Conservation (phyloP, 225 moss, liverwort and hornwort species). For the Lunularia cruciata region DNA sequence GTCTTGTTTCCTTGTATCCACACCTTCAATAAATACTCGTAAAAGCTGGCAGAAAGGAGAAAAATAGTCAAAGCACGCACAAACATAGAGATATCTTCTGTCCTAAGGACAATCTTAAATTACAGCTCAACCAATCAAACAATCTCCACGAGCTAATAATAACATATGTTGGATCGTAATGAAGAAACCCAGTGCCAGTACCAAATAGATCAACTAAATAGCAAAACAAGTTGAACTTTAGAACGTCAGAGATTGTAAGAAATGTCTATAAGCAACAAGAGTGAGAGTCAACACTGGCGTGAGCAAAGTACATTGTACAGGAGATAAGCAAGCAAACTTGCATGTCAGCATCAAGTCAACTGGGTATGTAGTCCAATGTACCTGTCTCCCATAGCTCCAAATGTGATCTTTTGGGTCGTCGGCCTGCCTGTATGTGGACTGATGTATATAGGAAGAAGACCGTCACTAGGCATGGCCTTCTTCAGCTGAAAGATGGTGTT, state of each 20-base stretch:
- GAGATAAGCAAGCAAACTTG: no score
- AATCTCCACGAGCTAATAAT: no score
- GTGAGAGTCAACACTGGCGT: background rate
- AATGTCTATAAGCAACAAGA: background rate
- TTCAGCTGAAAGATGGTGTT: conserved; percentile 61
- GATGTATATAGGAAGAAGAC: conserved; percentile 79
- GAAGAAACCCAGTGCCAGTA: no score
- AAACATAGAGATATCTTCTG: no score
- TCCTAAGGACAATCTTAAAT: no score
- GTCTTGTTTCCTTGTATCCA: conserved; percentile 95
- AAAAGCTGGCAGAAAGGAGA: conserved; percentile 58
- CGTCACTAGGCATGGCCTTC: conserved; percentile 71
- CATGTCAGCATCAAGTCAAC: no score
- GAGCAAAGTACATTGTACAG: no score
- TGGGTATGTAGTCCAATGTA: conserved; percentile 4
- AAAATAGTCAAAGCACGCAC: background rate
- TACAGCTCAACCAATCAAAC: no score
- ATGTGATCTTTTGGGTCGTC: conserved; percentile 58
- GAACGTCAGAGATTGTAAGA: background rate
- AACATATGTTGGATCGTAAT: no score
- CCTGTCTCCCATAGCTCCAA: conserved; percentile 99
- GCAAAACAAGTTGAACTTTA: no score
- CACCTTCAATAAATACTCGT: conserved; percentile 93
- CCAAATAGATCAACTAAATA: no score
- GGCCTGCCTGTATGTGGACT: conserved; percentile 66